Evolutionary conservation across 179 eudicot species (phyloP), one percentile per base, ranked within the genome.

Genomic region (Heliamphora pulchella): DNA sequence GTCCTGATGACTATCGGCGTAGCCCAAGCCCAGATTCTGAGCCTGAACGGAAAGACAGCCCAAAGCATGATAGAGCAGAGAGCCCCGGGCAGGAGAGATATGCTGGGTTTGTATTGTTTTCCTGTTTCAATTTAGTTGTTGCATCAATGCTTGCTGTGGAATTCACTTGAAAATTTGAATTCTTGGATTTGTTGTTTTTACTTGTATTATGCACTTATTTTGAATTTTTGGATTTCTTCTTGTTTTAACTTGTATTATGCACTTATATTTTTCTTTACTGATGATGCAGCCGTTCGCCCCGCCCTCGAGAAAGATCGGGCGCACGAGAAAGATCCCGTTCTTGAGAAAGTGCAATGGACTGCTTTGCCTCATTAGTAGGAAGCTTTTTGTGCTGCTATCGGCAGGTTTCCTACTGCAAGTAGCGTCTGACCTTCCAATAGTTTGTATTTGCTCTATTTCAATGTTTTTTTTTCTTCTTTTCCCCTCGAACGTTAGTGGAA

Each of bases 261-360:
- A 20, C 70, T 61, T 3, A 5, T 9, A 17, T 3, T 57, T 44
- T 11, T 79, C 47, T 80, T 8, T 9, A 53, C 46, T 79, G 50
- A 76, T 76, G 46, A 83, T 80, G 89, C 90, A 92, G 97, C 76
- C 88, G 85, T 54, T 90, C 94, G 51, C 91, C 91, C 6, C 83
- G 83, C 5, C 87, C 83, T 44, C 83, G 90, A 15, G 87, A 86
- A 83, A 82, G 89, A 80, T 90, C 88, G 31, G 82, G 83, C 5
- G 88, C 83, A 46, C 83, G 90, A 15, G 87, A 86, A 83, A 82
- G 89, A 80, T 90, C 88, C 64, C 80, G 75, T 18, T 80, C 82
- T 6, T 81, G 82, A 81, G 55, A 2, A 2, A 7, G 54, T n/a
- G 11, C 46, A 18, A 76, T 14, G 18, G 11, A 51, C 46, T 53